phyloP scores from a whole-genome alignment of 1,139 yeast genomes.

The Saccharomyces hybrid region DNA sequence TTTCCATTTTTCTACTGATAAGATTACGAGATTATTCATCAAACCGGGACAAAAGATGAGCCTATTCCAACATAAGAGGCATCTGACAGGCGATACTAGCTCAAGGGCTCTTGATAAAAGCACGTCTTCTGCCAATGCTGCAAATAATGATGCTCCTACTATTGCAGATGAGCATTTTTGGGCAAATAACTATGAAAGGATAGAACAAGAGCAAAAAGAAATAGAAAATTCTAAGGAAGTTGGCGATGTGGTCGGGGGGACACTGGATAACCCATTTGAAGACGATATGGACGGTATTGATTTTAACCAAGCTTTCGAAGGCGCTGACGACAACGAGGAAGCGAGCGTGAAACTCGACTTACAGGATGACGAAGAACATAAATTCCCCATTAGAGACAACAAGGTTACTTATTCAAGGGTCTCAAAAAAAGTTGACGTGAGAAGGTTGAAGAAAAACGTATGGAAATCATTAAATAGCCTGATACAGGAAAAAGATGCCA shows the following conservation, averaged over 20 bases:
- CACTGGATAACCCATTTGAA: constrained; percentile 25
- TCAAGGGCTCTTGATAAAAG: constrained; percentile 1
- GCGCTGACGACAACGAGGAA: constrained; percentile 28
- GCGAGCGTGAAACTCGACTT: constrained; percentile 7
- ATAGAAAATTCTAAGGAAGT: constrained; percentile 21
- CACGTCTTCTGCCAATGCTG: neutral
- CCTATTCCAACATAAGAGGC: constrained; percentile 24
- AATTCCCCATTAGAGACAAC: constrained; percentile 43
- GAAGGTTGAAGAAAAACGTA: constrained; percentile 67
- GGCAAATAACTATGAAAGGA: constrained; percentile 56
- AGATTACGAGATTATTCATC: constrained; percentile 60
- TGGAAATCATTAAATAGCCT: constrained; percentile 50
- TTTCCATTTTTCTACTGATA: constrained; percentile 60
- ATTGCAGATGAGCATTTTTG: constrained; percentile 63
- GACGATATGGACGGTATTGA: constrained; percentile 34
- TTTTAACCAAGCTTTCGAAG: constrained; percentile 38
- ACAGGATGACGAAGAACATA: constrained; percentile 37
- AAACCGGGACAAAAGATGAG: constrained; percentile 47
- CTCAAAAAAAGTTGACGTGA: constrained; percentile 81
- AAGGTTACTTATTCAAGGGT: constrained; percentile 63
- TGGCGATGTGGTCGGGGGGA: constrained; percentile 22
- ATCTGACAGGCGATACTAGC: constrained; percentile 1
- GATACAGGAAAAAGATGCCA: constrained; percentile 9
- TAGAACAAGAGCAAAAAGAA: constrained; percentile 21
- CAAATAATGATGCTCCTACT: constrained; percentile 13